Percentiles rank a stretch among this genome's conserved stretches.
These are phyloP conservation scores for Colletotrichum destructivum DNA, from an alignment of 2,329 filamentous ascomycete species.

Conservation along the genomic window DNA sequence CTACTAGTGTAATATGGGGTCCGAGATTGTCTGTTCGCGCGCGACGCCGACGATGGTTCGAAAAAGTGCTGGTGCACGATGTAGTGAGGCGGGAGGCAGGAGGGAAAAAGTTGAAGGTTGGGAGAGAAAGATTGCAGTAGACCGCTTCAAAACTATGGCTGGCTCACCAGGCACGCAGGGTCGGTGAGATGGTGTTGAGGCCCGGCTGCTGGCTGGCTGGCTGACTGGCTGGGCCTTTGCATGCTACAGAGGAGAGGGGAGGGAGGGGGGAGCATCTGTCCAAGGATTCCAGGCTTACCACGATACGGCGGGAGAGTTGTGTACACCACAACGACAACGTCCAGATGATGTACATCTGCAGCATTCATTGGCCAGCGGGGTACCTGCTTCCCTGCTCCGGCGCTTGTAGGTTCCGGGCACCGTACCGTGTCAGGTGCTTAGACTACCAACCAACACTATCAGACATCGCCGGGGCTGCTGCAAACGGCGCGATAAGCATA, in stretches of 20 bases:
- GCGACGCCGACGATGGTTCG: slow-evolving; percentile 26
- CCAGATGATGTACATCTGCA: slow-evolving; percentile 31
- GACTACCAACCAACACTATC: slow-evolving; percentile 11
- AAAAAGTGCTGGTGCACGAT: slow-evolving; percentile 20
- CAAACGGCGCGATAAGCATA: slow-evolving; percentile 36
- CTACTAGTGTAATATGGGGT: slow-evolving; percentile 24
- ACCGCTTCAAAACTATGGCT: slow-evolving; percentile 35
- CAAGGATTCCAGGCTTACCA: slow-evolving; percentile 27
- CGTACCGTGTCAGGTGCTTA: slow-evolving; percentile 38
- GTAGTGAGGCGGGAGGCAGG: neutral
- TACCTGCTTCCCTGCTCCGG: slow-evolving; percentile 21
- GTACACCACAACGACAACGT: neutral
- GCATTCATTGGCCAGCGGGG: slow-evolving; percentile 9
- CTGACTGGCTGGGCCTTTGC: slow-evolving; percentile 38
- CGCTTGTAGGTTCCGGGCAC: slow-evolving; percentile 29
- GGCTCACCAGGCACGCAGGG: slow-evolving; percentile 39
- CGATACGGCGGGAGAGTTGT: slow-evolving; percentile 15
- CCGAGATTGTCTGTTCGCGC: slow-evolving; percentile 41
- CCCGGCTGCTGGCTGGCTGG: slow-evolving; percentile 25
- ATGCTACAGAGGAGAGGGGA: slow-evolving; percentile 10
- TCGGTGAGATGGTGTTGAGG: slow-evolving; percentile 42
- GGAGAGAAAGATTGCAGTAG: slow-evolving; percentile 26
- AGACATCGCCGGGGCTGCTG: slow-evolving; percentile 17
- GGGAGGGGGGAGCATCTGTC: slow-evolving; percentile 4
- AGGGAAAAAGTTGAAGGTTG: slow-evolving; percentile 15